Conservation (phyloP, 2,329 filamentous ascomycete genomes). For the Lecanicillium sp. region DNA sequence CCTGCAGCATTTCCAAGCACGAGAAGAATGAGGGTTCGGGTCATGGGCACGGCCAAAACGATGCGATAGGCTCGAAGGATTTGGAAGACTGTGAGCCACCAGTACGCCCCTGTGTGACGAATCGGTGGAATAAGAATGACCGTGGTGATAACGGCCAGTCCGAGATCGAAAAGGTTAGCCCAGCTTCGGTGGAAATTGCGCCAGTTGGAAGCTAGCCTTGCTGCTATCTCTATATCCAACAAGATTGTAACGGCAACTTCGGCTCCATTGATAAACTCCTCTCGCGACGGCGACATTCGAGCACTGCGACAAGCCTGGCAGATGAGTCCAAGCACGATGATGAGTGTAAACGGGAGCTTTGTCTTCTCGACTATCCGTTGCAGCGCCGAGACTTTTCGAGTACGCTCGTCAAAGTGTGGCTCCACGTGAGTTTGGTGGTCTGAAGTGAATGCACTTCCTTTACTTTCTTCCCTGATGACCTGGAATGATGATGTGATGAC, state of each 20-base stretch:
- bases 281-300: slow-evolving; percentile 58
- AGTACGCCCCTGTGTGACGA: slow-evolving; percentile 67
- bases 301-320: slow-evolving; percentile 73
- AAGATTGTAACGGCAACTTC: slow-evolving; percentile 73
- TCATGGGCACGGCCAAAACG: slow-evolving; percentile 82
- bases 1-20: slow-evolving; percentile 88
- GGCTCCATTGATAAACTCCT: slow-evolving; percentile 60
- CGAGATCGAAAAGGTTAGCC: slow-evolving; percentile 74
- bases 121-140: slow-evolving; percentile 83
- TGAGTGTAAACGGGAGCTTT: slow-evolving; percentile 66
- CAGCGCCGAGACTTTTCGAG: slow-evolving; percentile 40
- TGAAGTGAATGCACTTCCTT: slow-evolving; percentile 83
- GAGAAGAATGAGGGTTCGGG: slow-evolving; percentile 75
- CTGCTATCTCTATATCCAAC: slow-evolving; percentile 72
- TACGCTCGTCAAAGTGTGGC: slow-evolving; percentile 32
- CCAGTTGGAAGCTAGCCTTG: slow-evolving; percentile 76
- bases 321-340: slow-evolving; percentile 77
- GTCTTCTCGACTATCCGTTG: slow-evolving; percentile 72
- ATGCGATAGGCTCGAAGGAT: slow-evolving; percentile 88
- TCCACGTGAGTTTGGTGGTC: slow-evolving; percentile 48
- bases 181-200: slow-evolving; percentile 68
- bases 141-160: slow-evolving; percentile 72
- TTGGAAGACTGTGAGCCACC: slow-evolving; percentile 89
- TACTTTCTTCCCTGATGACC: slow-evolving; percentile 94
- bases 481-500: slow-evolving; percentile 99